A percentile compares a stretch with the other conserved stretches of the same genome.
These are phyloP conservation scores for Agrostemma githago DNA, from an alignment of 148 eudicot species.

Conservation along the genomic window DNA sequence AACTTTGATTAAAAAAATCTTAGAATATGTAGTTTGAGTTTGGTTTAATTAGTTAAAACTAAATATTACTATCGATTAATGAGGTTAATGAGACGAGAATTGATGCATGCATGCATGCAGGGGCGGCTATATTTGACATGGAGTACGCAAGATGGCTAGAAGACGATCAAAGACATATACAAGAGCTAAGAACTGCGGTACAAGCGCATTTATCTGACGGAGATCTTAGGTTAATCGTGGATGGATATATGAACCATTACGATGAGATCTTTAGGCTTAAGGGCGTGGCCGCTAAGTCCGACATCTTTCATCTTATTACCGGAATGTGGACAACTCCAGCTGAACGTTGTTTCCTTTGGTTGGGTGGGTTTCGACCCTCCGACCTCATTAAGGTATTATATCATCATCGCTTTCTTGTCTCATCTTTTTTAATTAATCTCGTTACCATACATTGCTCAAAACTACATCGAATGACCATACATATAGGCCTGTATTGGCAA, in stretches of 20 bases:
- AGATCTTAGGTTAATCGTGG: constrained; percentile 66
- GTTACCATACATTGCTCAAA: too few species aligned
- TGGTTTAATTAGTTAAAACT: too few species aligned
- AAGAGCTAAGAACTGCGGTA: constrained; percentile 70
- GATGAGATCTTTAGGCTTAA: constrained; percentile 78
- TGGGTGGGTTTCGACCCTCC: constrained; percentile 96
- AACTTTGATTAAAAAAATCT: too few species aligned
- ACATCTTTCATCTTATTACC: constrained; percentile 79
- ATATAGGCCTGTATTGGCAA: not conserved
- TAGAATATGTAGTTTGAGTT: too few species aligned
- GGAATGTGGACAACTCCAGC: constrained; percentile 96
- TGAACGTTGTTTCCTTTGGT: constrained; percentile 98
- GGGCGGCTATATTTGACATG: constrained; percentile 92
- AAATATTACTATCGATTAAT: not conserved
- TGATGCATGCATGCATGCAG: constrained; percentile 27
- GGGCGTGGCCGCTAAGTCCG: constrained; percentile 73
- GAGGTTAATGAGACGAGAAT: not conserved
- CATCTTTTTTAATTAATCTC: too few species aligned
- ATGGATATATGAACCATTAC: constrained; percentile 73
- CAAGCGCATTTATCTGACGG: constrained; percentile 82
- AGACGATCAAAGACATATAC: constrained; percentile 81
- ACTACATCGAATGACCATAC: not conserved
- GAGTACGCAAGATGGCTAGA: constrained; percentile 95
- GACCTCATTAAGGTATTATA: constrained; percentile 85
- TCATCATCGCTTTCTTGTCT: too few species aligned